Percentiles rank a stretch among this genome's conserved stretches.
These are phyloP conservation scores for Coemansia sp. DNA, from an alignment of 192 early-diverging fungal species.

Conservation along the genomic window DNA sequence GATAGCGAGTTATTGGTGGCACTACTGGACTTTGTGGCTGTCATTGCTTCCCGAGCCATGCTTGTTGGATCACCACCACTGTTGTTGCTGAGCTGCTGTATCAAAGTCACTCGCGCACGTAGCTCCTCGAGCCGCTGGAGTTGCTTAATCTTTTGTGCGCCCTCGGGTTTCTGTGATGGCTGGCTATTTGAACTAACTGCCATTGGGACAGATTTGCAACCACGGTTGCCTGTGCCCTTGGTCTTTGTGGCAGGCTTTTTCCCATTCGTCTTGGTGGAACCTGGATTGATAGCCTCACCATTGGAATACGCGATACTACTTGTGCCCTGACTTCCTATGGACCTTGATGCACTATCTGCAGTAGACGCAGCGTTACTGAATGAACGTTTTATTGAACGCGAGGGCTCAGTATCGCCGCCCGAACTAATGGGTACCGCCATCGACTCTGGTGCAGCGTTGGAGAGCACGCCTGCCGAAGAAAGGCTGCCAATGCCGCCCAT, in stretches of 20 bases:
- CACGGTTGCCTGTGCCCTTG: background rate
- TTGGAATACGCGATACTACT: background rate
- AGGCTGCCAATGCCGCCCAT: background rate
- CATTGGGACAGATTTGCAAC: background rate
- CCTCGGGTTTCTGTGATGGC: constrained; percentile 3
- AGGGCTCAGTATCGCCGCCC: background rate
- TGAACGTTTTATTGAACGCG: constrained; percentile 9
- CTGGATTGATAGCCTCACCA: background rate
- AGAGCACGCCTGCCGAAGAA: background rate
- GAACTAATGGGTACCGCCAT: background rate
- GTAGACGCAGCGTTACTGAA: background rate
- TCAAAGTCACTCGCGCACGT: constrained; percentile 33
- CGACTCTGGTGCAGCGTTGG: background rate
- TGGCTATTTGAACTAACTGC: background rate
- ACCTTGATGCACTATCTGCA: background rate
- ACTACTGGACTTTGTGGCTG: background rate
- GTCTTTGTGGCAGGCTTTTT: background rate
- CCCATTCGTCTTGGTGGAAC: background rate
- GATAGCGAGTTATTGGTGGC: background rate
- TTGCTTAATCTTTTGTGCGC: constrained; percentile 32
- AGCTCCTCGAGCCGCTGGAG: constrained; percentile 50
- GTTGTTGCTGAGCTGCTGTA: constrained; percentile 42
- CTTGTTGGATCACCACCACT: constrained; percentile 1
- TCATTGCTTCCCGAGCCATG: background rate
- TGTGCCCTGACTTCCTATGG: background rate